Conservation (phyloP, 768 basidiomycete species). For the Calocybe gangraenosa region DNA sequence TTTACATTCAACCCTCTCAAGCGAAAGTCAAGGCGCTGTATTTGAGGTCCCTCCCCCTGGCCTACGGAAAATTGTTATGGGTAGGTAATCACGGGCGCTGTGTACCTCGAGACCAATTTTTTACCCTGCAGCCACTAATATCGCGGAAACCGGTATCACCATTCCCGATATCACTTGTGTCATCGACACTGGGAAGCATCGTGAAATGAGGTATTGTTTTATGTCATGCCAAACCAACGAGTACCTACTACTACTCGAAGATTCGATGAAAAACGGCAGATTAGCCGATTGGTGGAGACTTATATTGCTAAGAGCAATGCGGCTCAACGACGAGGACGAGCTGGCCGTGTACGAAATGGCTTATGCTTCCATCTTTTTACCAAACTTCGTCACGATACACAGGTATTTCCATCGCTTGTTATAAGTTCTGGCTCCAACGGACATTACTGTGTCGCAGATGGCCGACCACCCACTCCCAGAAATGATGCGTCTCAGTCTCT, state of each 20-base stretch:
- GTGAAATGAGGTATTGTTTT: slow-evolving; percentile 75
- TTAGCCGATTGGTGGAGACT: slow-evolving; percentile 87
- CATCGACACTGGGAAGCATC: slow-evolving; percentile 90
- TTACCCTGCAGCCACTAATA: slow-evolving; percentile 67
- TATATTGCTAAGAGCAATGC: slow-evolving; percentile 92
- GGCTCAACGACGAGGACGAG: slow-evolving; percentile 82
- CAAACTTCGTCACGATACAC: slow-evolving; percentile 76
- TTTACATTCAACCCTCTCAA: slow-evolving; percentile 90
- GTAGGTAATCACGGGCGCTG: slow-evolving; percentile 34
- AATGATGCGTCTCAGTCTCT: slow-evolving; percentile 90
- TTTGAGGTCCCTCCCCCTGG: slow-evolving; percentile 84
- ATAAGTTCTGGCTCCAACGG: not conserved
- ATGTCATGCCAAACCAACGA: not conserved
- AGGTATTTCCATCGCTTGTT: slow-evolving; percentile 33
- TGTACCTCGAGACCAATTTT: not conserved
- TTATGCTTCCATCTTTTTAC: slow-evolving; percentile 97
- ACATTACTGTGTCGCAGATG: slow-evolving; percentile 45
- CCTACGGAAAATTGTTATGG: slow-evolving; percentile 90
- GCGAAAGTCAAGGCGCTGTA: slow-evolving; percentile 84
- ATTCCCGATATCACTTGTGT: slow-evolving; percentile 98
- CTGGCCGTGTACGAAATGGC: slow-evolving; percentile 86
- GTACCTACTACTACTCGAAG: slow-evolving; percentile 29
- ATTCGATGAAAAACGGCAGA: slow-evolving; percentile 96
- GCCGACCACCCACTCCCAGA: slow-evolving; percentile 90
- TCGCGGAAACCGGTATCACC: slow-evolving; percentile 96